Evolutionary conservation across 768 basidiomycete species (phyloP), one percentile per base, ranked within the genome.

Genomic region (Hygrophorus pudorinus): DNA sequence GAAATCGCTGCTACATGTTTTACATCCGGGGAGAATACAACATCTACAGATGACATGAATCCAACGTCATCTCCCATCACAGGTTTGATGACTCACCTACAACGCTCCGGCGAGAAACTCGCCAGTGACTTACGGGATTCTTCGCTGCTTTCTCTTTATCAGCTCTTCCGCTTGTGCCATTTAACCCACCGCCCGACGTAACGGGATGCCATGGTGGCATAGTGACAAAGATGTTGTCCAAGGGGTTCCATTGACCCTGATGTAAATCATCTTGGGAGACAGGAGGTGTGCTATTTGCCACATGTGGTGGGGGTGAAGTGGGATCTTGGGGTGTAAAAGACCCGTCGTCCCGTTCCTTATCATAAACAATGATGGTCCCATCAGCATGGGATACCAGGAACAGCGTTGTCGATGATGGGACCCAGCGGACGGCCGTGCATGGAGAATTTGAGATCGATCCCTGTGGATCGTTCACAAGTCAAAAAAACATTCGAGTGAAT

Each of bases 101-200:
- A 47, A 93, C 75, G 34, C 76, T 70, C 40, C 80, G 77, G 51
- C 70, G 70, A 20, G 84, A 81, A 7, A 93, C 65, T 43, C 81
- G 72, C 90, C 90, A 94, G 58, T 92, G 90, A 53, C 85, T 89
- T 8, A 93, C 84, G 2, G 90, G 91, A 53, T 94, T 94, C 61
- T 85, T 87, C 3, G 72, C 75, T 12, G 68, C 65, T 48, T 72
- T 81, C 24, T 85, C 84, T 53, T 78, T 87, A 47, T 86, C 79
- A n/a, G 65, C 46, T 62, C 70, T 65, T 39, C 64, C 61, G 45
- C 38, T 21, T 10, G 49, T 48, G 5, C 57, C 56, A 39, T 47
- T 50, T 14, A 60, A n/a, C 7, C 65, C 60, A 10, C 64, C 65
- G 21, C 65, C 62, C 28, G 70, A 66, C 16, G 73, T 66, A 38